Percentiles rank a stretch among this genome's conserved stretches.
phyloP scores from a whole-genome alignment of 108 stramenopile genomes.

The Fragilariopsis cylindrus region DNA sequence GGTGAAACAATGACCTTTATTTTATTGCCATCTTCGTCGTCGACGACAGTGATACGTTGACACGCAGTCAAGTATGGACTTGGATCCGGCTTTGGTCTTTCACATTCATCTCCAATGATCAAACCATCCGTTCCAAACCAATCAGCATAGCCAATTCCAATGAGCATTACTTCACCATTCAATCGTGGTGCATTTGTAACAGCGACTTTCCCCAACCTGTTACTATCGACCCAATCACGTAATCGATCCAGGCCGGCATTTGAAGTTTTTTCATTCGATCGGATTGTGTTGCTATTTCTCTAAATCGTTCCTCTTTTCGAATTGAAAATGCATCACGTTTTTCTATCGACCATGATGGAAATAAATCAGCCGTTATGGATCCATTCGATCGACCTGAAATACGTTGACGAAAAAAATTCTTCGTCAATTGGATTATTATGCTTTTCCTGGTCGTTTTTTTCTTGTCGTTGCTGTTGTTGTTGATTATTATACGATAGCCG shows the following conservation, averaged over 20 bases:
- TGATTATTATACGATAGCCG: no score
- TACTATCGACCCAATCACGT: constrained; percentile 13
- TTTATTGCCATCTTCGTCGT: no score
- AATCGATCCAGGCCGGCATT: constrained; percentile 25
- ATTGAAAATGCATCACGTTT: no score
- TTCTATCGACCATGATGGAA: no score
- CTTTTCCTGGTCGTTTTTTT: no score
- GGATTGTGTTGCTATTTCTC: constrained; percentile 9
- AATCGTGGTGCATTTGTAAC: constrained; percentile 37
- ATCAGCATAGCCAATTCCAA: constrained; percentile 9
- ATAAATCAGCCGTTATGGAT: no score
- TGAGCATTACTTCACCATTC: constrained; percentile 31
- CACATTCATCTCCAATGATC: constrained; percentile 39
- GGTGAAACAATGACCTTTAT: no score
- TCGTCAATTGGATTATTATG: no score
- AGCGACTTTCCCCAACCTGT: constrained; percentile 12
- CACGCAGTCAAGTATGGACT: constrained; percentile 30
- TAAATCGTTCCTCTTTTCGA: background rate
- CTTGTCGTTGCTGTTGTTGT: no score
- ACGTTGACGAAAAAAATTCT: no score
- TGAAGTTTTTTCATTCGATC: constrained; percentile 8
- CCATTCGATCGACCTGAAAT: no score
- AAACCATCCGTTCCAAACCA: constrained; percentile 1
- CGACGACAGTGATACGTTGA: constrained; percentile 4
- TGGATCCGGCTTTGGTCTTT: constrained; percentile 25